phyloP scores from a whole-genome alignment of 2,329 filamentous ascomycete genomes.

The Alternaria arborescens region DNA sequence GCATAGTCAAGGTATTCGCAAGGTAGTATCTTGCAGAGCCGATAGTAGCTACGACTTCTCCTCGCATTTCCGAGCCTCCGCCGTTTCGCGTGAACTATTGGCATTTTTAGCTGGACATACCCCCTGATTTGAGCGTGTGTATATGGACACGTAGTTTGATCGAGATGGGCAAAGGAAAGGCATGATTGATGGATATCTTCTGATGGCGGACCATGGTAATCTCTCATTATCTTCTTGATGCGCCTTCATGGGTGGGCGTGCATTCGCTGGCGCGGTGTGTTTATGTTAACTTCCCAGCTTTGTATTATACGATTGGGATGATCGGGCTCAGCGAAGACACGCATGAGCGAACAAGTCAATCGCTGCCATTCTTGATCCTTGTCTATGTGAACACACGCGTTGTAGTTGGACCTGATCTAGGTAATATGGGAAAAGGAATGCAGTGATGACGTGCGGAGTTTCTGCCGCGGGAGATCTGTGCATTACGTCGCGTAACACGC shows the following conservation, averaged over 20 bases:
- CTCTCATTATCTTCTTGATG: constrained; percentile 12
- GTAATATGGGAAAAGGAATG: background rate
- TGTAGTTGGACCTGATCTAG: background rate
- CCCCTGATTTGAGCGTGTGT: constrained; percentile 11
- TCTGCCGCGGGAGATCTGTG: constrained; percentile 16
- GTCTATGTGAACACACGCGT: background rate
- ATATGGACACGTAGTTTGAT: constrained; percentile 4
- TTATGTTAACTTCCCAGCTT: constrained; percentile 2
- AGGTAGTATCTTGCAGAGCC: constrained; percentile 34
- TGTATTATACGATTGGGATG: constrained; percentile 14
- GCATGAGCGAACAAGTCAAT: constrained; percentile 6
- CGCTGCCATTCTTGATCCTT: background rate
- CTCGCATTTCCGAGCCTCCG: constrained; percentile 13
- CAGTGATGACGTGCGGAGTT: background rate
- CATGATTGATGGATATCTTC: constrained; percentile 27
- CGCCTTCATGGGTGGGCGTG: constrained; percentile 5
- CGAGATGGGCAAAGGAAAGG: constrained; percentile 9
- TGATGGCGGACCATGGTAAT: constrained; percentile 24
- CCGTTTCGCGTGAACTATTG: constrained; percentile 22
- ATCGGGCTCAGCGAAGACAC: background rate
- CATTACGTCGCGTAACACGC: constrained; percentile 1
- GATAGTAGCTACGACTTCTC: constrained; percentile 14
- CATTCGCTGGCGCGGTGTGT: constrained; percentile 4
- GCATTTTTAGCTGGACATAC: constrained; percentile 34
- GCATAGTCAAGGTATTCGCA: constrained; percentile 89